Evolutionary conservation across 192 early-diverging fungal genomes (phyloP), one percentile per base, ranked within the genome.

Genomic region (Radiomyces spectabilis): DNA sequence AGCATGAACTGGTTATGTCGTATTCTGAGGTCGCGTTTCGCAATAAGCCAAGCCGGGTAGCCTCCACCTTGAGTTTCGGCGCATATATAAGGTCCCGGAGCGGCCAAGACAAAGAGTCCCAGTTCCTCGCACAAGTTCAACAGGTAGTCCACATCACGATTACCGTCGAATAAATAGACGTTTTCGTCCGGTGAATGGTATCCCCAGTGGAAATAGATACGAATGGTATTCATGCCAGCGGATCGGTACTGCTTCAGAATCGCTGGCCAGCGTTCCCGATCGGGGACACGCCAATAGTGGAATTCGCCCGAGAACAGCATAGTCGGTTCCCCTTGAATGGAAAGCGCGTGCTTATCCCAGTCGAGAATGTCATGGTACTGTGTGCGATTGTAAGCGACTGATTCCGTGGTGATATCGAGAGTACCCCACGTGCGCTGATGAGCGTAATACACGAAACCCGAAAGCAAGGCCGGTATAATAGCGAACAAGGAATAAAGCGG

Each of bases 141-240:
- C 29, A 94, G 74, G 42, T 77, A 75, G 18, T 83, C 75, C 29
- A 93, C 74, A 59, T 93, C 83, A 4, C 85, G 66, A 55, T 79
- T 77, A 9, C 78, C 85, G 4, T 86, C 76, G 69, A 91, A 94
- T 44, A 79, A 53, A 53, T 91, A 94, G 26, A 76, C 60, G 30
- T 83, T 85, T 50, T 86, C 75, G 39, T 64, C 69, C 8, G 89
- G 81, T n/a, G 85, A 88, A 63, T 90, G 86, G 61, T 78, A 89
- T 4, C 86, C 89, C 92, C 92, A 94, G 59, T 91, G 85, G 65
- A 94, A 92, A 53, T 90, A 89, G 48, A 94, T 87, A 12, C 92
- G 82, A 58, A 94, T 84, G 15, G 84, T 69, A 55, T 84, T 93
- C 27, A 91, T 74, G 0, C 91, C 91, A 15, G 76, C 67, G 4